These are phyloP conservation scores for Arabidopsis hybrid DNA, from an alignment of 441 rosid genomes.

Conservation along the genomic window DNA sequence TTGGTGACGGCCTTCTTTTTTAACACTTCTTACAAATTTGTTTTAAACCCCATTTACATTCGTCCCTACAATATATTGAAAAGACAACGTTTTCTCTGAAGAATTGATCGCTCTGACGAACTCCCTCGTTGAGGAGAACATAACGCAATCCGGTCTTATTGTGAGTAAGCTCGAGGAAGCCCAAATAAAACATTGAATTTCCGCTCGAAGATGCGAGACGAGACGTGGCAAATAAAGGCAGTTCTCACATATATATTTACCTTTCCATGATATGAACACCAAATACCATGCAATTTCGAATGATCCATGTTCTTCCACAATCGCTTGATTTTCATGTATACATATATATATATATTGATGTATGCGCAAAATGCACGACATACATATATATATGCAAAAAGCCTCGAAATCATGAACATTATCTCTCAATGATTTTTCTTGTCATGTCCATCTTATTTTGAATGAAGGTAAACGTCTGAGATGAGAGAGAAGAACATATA, in stretches of 20 bases:
- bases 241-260: neutral
- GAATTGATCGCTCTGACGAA: neutral
- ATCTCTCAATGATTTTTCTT: neutral
- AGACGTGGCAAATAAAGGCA: neutral
- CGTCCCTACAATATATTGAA: neutral
- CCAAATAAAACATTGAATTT: neutral
- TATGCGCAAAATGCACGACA: neutral
- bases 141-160: neutral
- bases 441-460: neutral
- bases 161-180: neutral
- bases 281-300: neutral
- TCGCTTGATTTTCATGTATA: too few species aligned
- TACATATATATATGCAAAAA: neutral
- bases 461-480: conserved; percentile 38
- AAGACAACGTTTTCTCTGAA: neutral
- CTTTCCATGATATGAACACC: neutral
- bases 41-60: too few species aligned
- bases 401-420: conserved; percentile 18
- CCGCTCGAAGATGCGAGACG: neutral
- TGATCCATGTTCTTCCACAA: too few species aligned
- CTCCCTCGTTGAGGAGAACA: neutral
- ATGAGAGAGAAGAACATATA: conserved; percentile 41
- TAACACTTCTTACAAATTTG: neutral
- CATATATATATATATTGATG: too few species aligned
- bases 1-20: neutral